Conservation (phyloP, 129 eudicot genomes). For the Pseudognaphalium luteoalbum region DNA sequence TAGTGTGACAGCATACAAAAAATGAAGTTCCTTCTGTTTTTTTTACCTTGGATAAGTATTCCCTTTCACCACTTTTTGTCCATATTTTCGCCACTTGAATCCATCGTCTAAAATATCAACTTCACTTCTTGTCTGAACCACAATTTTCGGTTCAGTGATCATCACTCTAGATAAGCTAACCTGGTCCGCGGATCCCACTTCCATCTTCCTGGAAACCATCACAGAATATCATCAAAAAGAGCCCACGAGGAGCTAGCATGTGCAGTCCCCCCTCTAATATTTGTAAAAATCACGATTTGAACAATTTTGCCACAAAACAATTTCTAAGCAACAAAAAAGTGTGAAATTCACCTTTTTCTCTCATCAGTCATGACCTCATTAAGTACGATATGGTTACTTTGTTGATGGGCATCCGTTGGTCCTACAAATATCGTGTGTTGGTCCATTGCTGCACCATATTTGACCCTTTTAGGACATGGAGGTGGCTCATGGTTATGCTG, state of each 20-base stretch:
- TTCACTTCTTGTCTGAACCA: slow-evolving; percentile 86
- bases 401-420: background rate
- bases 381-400: background rate
- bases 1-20: background rate
- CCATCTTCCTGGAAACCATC: slow-evolving; percentile 50
- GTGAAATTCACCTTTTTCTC: slow-evolving; percentile 62
- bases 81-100: slow-evolving; percentile 92
- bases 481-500: slow-evolving; percentile 86
- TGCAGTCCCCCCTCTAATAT: background rate
- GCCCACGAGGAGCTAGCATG: background rate
- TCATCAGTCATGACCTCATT: slow-evolving; percentile 45
- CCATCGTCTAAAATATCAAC: slow-evolving; percentile 95
- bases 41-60: slow-evolving; percentile 84
- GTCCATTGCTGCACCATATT: slow-evolving; percentile 30
- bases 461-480: slow-evolving; percentile 42
- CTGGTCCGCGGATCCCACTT: slow-evolving; percentile 34
- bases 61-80: slow-evolving; percentile 95
- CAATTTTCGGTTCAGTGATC: slow-evolving; percentile 62
- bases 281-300: background rate
- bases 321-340: background rate
- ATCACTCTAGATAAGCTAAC: slow-evolving; percentile 43
- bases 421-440: slow-evolving; percentile 1
- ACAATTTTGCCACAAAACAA: background rate
- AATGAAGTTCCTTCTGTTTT: background rate
- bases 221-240: slow-evolving; percentile 6